Evolutionary conservation across 1,284 basidiomycete species (phyloP), one percentile per base, ranked within the genome.

Genomic region (Moesziomyces parantarcticus): DNA sequence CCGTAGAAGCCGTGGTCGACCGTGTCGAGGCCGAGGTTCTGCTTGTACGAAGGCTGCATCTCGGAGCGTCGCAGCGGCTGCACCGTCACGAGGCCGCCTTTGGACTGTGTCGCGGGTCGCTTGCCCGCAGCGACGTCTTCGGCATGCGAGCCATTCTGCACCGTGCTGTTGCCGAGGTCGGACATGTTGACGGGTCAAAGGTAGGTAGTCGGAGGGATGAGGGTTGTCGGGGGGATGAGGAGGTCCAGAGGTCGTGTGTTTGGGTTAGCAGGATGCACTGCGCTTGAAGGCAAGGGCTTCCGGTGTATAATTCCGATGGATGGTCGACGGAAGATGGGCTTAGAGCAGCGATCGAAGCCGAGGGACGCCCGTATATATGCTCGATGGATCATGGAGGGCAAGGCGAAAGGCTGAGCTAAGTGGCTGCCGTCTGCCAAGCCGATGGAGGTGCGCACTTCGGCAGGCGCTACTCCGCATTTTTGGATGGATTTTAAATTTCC

Each of bases 11-110:
- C 70, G n/a, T 75, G 75, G 40, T 69, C 50, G 39, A 72, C 65
- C 14, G 57, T 58, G 21, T 68, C 72, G 10, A 72, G 60, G 18
- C 75, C 78, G 25, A 63, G 47, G 60, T 59, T 36, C 54, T 59
- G 50, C 51, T 72, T 86, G 85, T 71, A 71, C 16, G 68, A 71
- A 9, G 68, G 62, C 20, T 71, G 68, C 68, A 71, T 71, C 48
- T 94, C 92, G 50, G 88, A 88, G 63, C 89, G 88, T 85, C 89
- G 91, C 82, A 94, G 86, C 3, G 92, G 92, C 81, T 94, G 91
- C 9, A 94, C 92, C 21, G 64, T 67, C 21, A 67, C 64, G 11
- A 77, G 62, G 26, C 66, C 66, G 10, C 52, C 59, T 14, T 42
- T 34, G 25, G 63, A 29, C n/a, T 26, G 47, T 13, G 53, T 45